Base-by-base conservation (phyloP, 1,284 basidiomycete genomes). In the Puccinia polysora region DNA sequence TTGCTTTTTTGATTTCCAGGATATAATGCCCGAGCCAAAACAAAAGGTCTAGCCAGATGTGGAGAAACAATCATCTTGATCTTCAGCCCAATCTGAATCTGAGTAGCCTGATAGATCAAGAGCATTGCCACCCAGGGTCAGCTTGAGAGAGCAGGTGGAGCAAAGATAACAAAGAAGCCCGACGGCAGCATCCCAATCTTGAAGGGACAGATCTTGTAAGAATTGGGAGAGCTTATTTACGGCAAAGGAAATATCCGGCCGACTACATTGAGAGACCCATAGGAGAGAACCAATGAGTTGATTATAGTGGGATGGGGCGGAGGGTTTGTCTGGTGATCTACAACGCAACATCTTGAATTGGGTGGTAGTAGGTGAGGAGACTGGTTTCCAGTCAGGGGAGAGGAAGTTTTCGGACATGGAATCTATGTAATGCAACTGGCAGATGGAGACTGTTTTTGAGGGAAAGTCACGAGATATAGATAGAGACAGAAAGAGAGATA, bases 41-140 rank as follows among this genome's bases (percentile, higher is more conserved):
- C 25, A 3, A 32, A 52, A 65, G 30, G 64, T 65, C 47, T 65
- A 65, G 20, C 25, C 47, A 36, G 25, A 34, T 15, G 64, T 65
- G 49, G 64, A 65, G 18, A 23, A 2, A 7, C 50, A 18, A 15
- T 32, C 34, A 36, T 40, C n/a, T 8, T n/a, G 2, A 43, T 45
- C 38, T 32, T 49, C 60, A 3, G 40, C 60, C 60, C 60, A 64
- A 28, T 64, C 43, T 1, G n/a, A 43, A 45, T 64, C 60, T 8
- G 23, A 45, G 25, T 28, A 64, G 4, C 60, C 60, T 4, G 40
- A 45, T 12, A n/a, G 40, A 4, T 2, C n/a, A 5, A 55, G 52
- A 12, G n/a, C n/a, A n/a, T 8, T 3, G 6, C 49, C 49, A 2
- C 49, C 49, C 14, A 40, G 28, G 5, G 10, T 3, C 2, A 43